These are phyloP conservation scores for Phytophthora aleatoria DNA, from an alignment of 352 stramenopile genomes.

Conservation along the genomic window DNA sequence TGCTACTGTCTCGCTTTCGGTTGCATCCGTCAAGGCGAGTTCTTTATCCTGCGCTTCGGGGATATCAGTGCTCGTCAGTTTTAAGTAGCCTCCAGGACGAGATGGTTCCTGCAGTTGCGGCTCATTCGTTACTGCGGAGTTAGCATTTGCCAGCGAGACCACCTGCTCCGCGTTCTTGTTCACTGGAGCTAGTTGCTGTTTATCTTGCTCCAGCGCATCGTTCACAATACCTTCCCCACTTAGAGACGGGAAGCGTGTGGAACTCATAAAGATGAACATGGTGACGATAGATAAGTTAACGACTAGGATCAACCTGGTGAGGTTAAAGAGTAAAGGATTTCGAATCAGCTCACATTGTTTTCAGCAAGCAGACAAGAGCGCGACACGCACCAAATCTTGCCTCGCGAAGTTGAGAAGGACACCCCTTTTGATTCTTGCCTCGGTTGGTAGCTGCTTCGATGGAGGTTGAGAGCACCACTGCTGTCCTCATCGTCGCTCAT, in stretches of 20 bases:
- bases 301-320: conserved; percentile 49
- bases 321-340: neutral
- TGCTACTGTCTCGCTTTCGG: conserved; percentile 4
- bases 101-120: conserved; percentile 8
- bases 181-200: conserved; percentile 16
- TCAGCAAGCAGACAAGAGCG: neutral
- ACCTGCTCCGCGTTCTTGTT: conserved; percentile 20
- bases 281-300: conserved; percentile 51
- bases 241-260: conserved; percentile 49
- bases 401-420: conserved; percentile 29
- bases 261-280: conserved; percentile 62
- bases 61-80: conserved; percentile 19
- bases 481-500: conserved; percentile 26
- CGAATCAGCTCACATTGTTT: neutral
- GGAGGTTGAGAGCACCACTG: neutral
- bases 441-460: neutral
- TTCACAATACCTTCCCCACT: conserved; percentile 40
- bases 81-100: conserved; percentile 22
- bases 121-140: conserved; percentile 6
- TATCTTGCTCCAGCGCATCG: conserved; percentile 41
- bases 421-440: conserved; percentile 22
- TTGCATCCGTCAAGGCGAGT: conserved; percentile 1
- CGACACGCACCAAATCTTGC: conserved; percentile 34
- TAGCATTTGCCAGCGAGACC: neutral
- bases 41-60: conserved; percentile 9